These are phyloP conservation scores for Niebla homalea DNA, from an alignment of 495 filamentous ascomycete species.

Conservation along the genomic window DNA sequence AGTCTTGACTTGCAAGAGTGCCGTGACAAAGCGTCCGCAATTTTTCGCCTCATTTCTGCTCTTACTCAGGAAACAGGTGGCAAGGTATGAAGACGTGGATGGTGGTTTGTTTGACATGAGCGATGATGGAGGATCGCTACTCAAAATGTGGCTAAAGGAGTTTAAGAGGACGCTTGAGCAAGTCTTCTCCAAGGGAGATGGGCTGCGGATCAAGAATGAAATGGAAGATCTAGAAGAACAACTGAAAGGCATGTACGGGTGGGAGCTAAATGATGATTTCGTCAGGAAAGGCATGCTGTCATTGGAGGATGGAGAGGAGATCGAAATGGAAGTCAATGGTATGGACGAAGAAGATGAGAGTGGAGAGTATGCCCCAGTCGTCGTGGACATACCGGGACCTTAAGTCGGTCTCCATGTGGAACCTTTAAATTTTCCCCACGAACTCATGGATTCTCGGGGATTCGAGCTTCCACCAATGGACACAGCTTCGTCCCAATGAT, in stretches of 20 bases:
- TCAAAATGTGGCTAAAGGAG: conserved; percentile 39
- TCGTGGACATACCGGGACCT: conserved; percentile 47
- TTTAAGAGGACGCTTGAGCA: conserved; percentile 37
- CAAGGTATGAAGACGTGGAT: conserved; percentile 57
- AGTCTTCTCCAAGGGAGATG: conserved; percentile 21
- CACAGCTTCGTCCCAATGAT: no score
- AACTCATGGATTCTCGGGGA: no score
- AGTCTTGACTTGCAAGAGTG: conserved; percentile 51
- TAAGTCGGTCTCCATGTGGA: no score
- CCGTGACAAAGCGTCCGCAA: conserved; percentile 39
- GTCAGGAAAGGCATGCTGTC: conserved; percentile 51
- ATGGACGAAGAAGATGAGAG: conserved; percentile 72
- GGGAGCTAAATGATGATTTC: conserved; percentile 46
- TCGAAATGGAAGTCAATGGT: conserved; percentile 63
- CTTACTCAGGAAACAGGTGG: conserved; percentile 56
- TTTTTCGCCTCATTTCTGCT: conserved; percentile 49
- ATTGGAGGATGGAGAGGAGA: conserved; percentile 64
- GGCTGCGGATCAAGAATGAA: conserved; percentile 32
- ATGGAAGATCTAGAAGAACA: conserved; percentile 44
- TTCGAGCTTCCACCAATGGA: no score
- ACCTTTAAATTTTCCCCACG: no score
- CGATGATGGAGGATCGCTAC: conserved; percentile 40
- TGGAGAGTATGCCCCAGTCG: conserved; percentile 72
- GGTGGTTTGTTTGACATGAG: conserved; percentile 42
- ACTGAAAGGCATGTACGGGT: conserved; percentile 45